A percentile compares a stretch with the other conserved stretches of the same genome.
Conservation (phyloP, 331 rosid species). For the Acacia pycnantha region DNA sequence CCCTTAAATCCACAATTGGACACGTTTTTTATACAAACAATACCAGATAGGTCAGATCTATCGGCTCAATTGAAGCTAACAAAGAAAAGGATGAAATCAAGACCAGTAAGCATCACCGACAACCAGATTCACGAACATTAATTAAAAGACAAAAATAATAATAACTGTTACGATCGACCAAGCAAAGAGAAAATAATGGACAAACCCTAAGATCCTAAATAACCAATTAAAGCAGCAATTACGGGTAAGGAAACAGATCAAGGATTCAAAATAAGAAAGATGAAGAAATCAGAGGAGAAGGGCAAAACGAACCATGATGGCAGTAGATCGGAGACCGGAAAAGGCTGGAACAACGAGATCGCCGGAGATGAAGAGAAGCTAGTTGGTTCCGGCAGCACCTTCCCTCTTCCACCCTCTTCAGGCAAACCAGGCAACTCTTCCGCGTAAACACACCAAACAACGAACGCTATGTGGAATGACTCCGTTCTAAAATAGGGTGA, state of each 20-base stretch:
- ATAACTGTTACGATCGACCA: not conserved
- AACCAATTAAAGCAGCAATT: not conserved
- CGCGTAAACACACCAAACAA: not conserved
- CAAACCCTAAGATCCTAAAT: not conserved
- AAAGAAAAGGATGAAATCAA: not conserved
- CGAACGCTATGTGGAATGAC: not conserved
- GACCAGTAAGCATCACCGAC: not conserved
- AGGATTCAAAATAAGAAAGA: not conserved
- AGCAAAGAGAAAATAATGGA: not conserved
- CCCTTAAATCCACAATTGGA: not conserved
- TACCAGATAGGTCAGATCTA: constrained; percentile 19
- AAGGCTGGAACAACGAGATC: constrained; percentile 9
- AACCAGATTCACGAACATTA: not conserved
- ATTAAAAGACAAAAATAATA: not conserved
- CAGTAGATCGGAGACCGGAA: constrained; percentile 26
- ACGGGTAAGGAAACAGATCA: not conserved
- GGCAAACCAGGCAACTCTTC: not conserved
- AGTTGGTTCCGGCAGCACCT: constrained; percentile 20
- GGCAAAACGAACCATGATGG: constrained; percentile 34
- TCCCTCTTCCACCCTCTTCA: not conserved
- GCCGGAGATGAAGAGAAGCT: constrained; percentile 22
- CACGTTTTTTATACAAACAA: not conserved
- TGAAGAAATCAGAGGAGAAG: not conserved
- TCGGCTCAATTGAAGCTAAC: not conserved
- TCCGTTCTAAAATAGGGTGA: not conserved